Base-by-base conservation (phyloP, 2,329 filamentous ascomycete species). In the Penicillium capsulatum region DNA sequence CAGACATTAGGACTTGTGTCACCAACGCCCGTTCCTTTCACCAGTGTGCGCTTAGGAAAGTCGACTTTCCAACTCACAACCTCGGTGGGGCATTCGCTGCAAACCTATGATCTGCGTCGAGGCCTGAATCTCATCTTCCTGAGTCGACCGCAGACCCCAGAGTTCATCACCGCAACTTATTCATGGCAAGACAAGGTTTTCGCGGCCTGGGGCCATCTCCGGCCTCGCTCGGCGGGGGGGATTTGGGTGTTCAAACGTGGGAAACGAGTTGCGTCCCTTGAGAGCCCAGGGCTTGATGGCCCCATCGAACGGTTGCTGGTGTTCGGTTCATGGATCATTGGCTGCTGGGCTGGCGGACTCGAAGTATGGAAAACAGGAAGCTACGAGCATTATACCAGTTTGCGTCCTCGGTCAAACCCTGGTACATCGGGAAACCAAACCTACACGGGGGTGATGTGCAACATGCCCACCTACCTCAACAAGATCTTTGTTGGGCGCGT, bases 61-160 rank as follows among this genome's bases (percentile, higher is more conserved):
- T 91, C 87, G 1, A 94, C 89, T 3, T 98, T 95, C 61, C 92
- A 98, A 64, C 88, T 98, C 65, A 97, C 92, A 22, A 98, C 92
- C 19, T 97, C 88, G 0, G 86, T 94, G 46, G 92, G 91, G 47
- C 80, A 83, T 57, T 87, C 84, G 43, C 76, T 98, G 32, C 92
- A 98, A 67, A 98, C 92, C 0, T 98, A 98, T 70, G 92, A 98
- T 63, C 71, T 98, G 46, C 87, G 85, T 64, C 81, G 83, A 55
- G 91, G 91, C 32, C 77, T 98, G 45, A 91, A 94, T 57, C 80
- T 98, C 34, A 81, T 97, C 57, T 98, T 98, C 66, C 79, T 98
- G 45, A 96, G 87, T 14, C 78, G 89, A 36, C 92, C 94, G 1
- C 86, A 94, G 64, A 96, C 90, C 0, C 89, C 89, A 2, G 78